Percentiles rank a stretch among this genome's conserved stretches.
phyloP scores from a whole-genome alignment of 2,329 filamentous ascomycete species.

The Colletotrichum sojae region DNA sequence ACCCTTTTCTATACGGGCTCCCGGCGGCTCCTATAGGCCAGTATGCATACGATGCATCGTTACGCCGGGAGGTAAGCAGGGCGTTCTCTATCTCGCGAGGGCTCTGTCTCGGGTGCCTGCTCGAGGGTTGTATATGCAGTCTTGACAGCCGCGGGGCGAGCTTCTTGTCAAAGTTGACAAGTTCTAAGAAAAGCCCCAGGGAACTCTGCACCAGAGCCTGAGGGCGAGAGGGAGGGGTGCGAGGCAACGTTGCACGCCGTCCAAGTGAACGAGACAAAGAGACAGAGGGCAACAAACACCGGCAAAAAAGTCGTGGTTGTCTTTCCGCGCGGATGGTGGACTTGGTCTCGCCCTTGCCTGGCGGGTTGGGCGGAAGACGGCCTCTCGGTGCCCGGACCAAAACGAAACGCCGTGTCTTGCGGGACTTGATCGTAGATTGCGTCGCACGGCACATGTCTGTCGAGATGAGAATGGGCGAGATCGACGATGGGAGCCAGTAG shows the following conservation, averaged over 20 bases:
- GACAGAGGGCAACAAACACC: background rate
- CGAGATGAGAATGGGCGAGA: background rate
- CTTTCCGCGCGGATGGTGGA: background rate
- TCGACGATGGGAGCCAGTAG: background rate
- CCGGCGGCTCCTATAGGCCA: background rate
- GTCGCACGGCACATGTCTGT: constrained; percentile 22
- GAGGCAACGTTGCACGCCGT: constrained; percentile 7
- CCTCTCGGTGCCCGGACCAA: background rate
- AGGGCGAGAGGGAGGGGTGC: background rate
- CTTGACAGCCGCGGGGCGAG: constrained; percentile 22
- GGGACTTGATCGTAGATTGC: background rate
- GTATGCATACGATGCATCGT: background rate
- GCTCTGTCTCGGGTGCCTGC: constrained; percentile 21
- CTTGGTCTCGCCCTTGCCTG: too few species aligned
- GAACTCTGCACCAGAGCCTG: background rate
- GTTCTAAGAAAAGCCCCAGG: background rate
- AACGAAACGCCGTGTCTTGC: constrained; percentile 14
- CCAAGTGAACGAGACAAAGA: constrained; percentile 6
- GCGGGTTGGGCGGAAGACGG: background rate
- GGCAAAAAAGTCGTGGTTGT: background rate
- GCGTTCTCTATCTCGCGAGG: background rate
- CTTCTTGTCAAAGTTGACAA: background rate
- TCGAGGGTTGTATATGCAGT: background rate
- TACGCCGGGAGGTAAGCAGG: background rate
- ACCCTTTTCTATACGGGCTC: background rate